phyloP scores from a whole-genome alignment of 225 moss, liverwort and hornwort species.

The Sphagnum tenellum region DNA sequence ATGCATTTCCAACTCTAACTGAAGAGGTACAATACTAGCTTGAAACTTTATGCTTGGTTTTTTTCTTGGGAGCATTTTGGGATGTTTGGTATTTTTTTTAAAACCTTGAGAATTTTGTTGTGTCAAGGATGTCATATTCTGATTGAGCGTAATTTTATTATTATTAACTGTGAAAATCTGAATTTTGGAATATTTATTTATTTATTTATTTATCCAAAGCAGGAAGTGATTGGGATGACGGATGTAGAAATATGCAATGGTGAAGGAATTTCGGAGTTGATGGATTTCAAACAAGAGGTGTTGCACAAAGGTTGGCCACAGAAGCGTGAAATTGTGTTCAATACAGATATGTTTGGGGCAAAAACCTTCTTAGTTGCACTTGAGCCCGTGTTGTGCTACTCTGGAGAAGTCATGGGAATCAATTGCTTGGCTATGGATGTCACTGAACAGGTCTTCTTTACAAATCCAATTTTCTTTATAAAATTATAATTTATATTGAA shows the following conservation, averaged over 20 bases:
- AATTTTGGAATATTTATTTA: background rate
- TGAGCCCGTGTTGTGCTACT: constrained; percentile 55
- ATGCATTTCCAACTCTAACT: constrained; percentile 53
- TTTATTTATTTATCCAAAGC: background rate
- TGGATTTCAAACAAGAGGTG: constrained; percentile 60
- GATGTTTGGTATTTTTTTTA: too few relatives aligned
- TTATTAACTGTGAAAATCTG: too few relatives aligned
- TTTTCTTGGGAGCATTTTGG: too few relatives aligned
- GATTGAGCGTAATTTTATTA: too few relatives aligned
- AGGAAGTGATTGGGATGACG: constrained; percentile 75
- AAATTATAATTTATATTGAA: too few relatives aligned
- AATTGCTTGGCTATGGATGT: constrained; percentile 63
- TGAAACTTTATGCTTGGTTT: too few relatives aligned
- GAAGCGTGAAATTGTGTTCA: constrained; percentile 47
- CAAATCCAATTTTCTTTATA: too few relatives aligned
- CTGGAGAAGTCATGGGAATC: constrained; percentile 38
- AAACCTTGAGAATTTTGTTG: too few relatives aligned
- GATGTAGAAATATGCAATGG: constrained; percentile 57
- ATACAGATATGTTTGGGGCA: constrained; percentile 38
- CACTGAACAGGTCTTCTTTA: constrained; percentile 35
- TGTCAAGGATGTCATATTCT: too few relatives aligned
- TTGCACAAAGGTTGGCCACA: constrained; percentile 40
- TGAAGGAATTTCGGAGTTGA: constrained; percentile 41
- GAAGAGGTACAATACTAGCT: constrained; percentile 35
- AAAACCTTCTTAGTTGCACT: constrained; percentile 55